phyloP scores from a whole-genome alignment of 768 basidiomycete species.

The Vararia minispora region DNA sequence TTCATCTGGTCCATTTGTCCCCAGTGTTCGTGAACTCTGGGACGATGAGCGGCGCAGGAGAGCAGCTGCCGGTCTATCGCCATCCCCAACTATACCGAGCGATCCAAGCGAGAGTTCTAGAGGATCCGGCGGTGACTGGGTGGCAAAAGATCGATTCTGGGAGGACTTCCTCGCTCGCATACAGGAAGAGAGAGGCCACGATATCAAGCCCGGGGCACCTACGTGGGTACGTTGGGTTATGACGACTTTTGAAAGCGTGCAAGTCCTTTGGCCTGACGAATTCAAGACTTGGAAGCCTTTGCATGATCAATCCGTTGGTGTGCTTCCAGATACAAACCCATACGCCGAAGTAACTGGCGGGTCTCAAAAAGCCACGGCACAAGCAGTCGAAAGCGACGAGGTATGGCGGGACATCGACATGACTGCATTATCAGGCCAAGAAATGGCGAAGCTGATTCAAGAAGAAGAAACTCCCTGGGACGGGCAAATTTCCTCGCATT shows the following conservation, averaged over 20 bases:
- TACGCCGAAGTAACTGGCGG: conserved; percentile 8
- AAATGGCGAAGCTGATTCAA: conserved; percentile 29
- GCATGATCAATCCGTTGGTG: too few relatives aligned
- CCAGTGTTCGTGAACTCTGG: conserved; percentile 90
- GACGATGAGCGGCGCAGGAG: conserved; percentile 86
- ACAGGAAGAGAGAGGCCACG: conserved; percentile 28
- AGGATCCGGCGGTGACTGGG: conserved; percentile 50
- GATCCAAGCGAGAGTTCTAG: conserved; percentile 58
- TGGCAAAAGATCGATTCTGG: conserved; percentile 66
- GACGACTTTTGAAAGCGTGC: conserved; percentile 85
- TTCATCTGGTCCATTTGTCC: conserved; percentile 63
- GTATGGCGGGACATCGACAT: conserved; percentile 46
- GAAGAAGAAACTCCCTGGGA: conserved; percentile 19
- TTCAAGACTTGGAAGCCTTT: conserved; percentile 52
- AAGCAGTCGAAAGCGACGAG: neutral
- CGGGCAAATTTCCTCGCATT: conserved; percentile 13
- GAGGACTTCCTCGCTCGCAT: conserved; percentile 58
- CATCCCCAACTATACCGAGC: conserved; percentile 63
- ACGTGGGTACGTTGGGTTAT: conserved; percentile 69
- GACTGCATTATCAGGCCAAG: conserved; percentile 37
- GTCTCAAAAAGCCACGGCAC: too few relatives aligned
- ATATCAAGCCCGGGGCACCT: conserved; percentile 17
- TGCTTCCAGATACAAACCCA: conserved; percentile 4
- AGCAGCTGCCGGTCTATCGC: conserved; percentile 48
- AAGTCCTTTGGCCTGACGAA: conserved; percentile 69